These are phyloP conservation scores for Hypoxylon trugodes DNA, from an alignment of 495 filamentous ascomycete genomes.

Conservation along the genomic window DNA sequence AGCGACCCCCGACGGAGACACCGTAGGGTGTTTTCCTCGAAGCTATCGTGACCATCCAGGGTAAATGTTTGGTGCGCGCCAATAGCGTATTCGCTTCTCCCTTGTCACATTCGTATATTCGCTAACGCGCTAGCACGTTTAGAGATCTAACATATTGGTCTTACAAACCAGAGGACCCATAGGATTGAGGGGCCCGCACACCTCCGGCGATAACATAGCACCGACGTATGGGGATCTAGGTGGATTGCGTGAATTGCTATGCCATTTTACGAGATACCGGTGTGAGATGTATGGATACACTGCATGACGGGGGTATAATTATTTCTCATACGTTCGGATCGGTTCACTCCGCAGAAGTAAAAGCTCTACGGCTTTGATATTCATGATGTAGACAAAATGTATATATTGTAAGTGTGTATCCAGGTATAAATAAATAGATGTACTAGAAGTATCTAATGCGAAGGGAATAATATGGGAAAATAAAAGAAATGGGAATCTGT, in stretches of 20 bases:
- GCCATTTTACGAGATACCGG: neutral
- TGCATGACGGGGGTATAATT: neutral
- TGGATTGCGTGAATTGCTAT: neutral
- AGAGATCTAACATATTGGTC: constrained; percentile 16
- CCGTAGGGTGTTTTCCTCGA: constrained; percentile 5
- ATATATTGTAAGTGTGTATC: no score
- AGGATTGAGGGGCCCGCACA: constrained; percentile 10
- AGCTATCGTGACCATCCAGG: constrained; percentile 6
- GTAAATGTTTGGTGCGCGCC: neutral
- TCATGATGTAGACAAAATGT: no score
- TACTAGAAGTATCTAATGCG: no score
- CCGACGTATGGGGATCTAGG: constrained; percentile 10
- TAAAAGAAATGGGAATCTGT: neutral
- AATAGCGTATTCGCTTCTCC: constrained; percentile 7
- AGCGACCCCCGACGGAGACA: constrained; percentile 8
- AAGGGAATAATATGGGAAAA: neutral
- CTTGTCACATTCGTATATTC: constrained; percentile 4
- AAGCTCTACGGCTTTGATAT: no score
- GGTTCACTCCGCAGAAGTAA: neutral
- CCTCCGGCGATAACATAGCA: constrained; percentile 19
- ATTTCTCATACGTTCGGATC: neutral
- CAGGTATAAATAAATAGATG: no score
- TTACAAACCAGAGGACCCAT: constrained; percentile 5
- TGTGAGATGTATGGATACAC: constrained; percentile 4
- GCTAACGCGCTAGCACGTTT: constrained; percentile 3